phyloP scores from a whole-genome alignment of 345 rosid genomes.

The Citrus sinensis region DVS_A1.0 CM039166.1:19745501-19746000 shows the following conservation, averaged over 20 bases:
- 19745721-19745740: neutral
- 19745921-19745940: neutral
- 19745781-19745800: slow-evolving; percentile 96
- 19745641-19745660: slow-evolving; percentile 4
- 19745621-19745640: neutral
- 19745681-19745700: neutral
- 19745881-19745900: neutral
- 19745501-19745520: neutral
- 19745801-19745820: slow-evolving; percentile 97
- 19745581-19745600: neutral
- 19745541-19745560: neutral
- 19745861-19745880: neutral
- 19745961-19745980: neutral
- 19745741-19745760: neutral
- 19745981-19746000: neutral
- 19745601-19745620: neutral
- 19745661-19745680: neutral
- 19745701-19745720: neutral
- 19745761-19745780: neutral
- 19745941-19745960: neutral
- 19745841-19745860: slow-evolving; percentile 96
- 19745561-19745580: neutral
- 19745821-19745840: slow-evolving; percentile 97
- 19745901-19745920: neutral
- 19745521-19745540: neutral